Evolutionary conservation across 2,329 filamentous ascomycete species (phyloP).

Genomic region (Colletotrichum phormii): DNA sequence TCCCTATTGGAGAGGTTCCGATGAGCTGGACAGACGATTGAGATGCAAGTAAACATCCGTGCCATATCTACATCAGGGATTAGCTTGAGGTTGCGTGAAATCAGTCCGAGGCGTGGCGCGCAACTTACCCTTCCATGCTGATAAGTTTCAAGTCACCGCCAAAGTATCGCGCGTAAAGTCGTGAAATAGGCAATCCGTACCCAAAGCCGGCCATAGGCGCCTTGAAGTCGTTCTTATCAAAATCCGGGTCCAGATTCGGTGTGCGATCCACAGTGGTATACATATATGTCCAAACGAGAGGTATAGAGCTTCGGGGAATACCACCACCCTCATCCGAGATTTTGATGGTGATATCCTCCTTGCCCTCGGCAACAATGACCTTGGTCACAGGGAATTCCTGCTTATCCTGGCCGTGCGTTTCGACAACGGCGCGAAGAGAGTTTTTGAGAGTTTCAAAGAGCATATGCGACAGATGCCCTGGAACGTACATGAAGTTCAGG

Average conservation of each 20-base stretch:
- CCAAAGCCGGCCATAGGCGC: conserved; percentile 99
- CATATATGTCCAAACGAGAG: conserved; percentile 99
- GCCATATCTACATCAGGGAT: conserved; percentile 76
- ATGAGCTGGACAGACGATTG: conserved; percentile 93
- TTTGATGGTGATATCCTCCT: conserved; percentile 99
- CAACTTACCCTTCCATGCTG: conserved; percentile 95
- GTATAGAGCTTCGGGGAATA: conserved; percentile 92
- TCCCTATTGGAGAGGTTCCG: conserved; percentile 95
- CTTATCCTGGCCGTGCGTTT: conserved; percentile 93
- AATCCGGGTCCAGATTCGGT: conserved; percentile 94
- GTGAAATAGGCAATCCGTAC: conserved; percentile 94
- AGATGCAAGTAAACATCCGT: conserved; percentile 99
- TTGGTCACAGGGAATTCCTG: conserved; percentile 97
- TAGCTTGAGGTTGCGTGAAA: background rate
- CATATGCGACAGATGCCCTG: conserved; percentile 99
- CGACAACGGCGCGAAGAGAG: conserved; percentile 94
- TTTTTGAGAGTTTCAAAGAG: conserved; percentile 99
- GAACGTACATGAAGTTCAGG: conserved; percentile 99
- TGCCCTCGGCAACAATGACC: conserved; percentile 96
- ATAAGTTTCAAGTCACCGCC: conserved; percentile 97
- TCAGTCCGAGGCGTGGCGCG: background rate
- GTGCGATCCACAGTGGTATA: conserved; percentile 98
- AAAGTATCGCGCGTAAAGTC: conserved; percentile 96
- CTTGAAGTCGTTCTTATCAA: conserved; percentile 99
- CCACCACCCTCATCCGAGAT: conserved; percentile 96